Evolutionary conservation across 495 filamentous ascomycete genomes (phyloP), one percentile per base, ranked within the genome.

Genomic region (Penicillium simplicissimum): DNA sequence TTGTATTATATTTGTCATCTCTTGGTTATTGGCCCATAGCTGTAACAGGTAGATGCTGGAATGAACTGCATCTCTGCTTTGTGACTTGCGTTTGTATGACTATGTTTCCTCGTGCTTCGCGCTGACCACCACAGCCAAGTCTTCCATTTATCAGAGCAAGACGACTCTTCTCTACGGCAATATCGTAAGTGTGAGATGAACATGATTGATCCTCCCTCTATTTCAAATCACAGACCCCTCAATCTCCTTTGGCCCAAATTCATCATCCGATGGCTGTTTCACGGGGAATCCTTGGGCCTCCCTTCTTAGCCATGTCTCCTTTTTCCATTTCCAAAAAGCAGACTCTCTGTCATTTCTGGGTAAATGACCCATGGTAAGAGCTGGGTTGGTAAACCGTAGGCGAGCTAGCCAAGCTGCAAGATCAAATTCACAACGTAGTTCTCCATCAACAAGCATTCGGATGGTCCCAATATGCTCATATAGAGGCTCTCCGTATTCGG

Each of bases 21-120:
- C 19, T 45, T 45, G 17, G 9, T 23, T 11, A 23, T 23, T 23
- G 21, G 17, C 17, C 2, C n/a, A 15, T 11, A 9, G 7, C 14
- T 2, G 17, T 45, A 45, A 21, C 42, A 45, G 42, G 42, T 11
- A 45, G 42, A 11, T 10, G 42, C 21, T 45, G 17, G 42, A 43
- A 45, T 45, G 42, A 9, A 45, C 42, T 45, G 40, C 40, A 45
- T 45, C 42, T 45, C 42, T 45, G 21, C 42, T 45, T 45, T 45
- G 28, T 13, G 42, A 45, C 2, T 23, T 19, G 19, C 0, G 40
- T 43, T 43, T 43, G 17, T 4, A 23, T 19, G 19, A 19, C n/a
- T 21, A 15, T 17, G 38, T 7, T 11, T 21, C 9, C 10, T 1
- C 19, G 21, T 23, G 17, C 17, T 45, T 23, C 10, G 19, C 42